These are phyloP conservation scores for Amborella trichopoda DNA, from an alignment of 164 flowering plant genomes.

Conservation along the genomic window DNA sequence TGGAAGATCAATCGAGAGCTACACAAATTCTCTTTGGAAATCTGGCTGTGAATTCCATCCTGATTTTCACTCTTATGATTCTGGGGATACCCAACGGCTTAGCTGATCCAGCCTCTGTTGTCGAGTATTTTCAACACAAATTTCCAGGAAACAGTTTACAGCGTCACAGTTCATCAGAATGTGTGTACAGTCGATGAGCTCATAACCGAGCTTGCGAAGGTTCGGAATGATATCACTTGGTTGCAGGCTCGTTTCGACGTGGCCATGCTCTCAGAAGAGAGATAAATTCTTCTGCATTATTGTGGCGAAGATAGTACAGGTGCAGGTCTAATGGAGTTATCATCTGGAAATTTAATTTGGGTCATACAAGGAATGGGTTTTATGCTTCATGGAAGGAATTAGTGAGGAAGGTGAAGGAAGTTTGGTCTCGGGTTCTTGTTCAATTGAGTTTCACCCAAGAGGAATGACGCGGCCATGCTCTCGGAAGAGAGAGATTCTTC, in stretches of 20 bases:
- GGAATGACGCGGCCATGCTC: no score
- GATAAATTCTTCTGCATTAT: conserved; percentile 15
- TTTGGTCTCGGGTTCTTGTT: conserved; percentile 27
- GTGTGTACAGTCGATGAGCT: conserved; percentile 84
- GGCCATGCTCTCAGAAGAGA: conserved; percentile 22
- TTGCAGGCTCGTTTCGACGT: conserved; percentile 71
- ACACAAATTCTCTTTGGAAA: conserved; percentile 84
- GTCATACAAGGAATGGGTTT: background rate
- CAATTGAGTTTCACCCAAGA: conserved; percentile 70
- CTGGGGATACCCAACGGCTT: conserved; percentile 73
- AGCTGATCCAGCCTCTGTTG: conserved; percentile 36
- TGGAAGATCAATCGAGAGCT: conserved; percentile 48
- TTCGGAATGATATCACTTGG: conserved; percentile 72
- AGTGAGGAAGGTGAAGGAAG: conserved; percentile 29
- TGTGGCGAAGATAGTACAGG: conserved; percentile 9
- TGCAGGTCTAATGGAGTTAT: no score
- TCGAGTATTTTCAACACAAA: conserved; percentile 70
- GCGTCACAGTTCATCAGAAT: conserved; percentile 80
- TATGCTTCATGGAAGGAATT: background rate
- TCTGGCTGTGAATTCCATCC: conserved; percentile 44
- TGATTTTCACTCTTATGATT: conserved; percentile 77
- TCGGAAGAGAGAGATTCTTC: conserved; percentile 17
- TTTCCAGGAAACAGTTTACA: conserved; percentile 93
- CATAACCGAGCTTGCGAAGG: conserved; percentile 55
- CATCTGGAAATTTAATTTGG: conserved; percentile 23